Evolutionary conservation across 2,329 filamentous ascomycete species (phyloP).

Genomic region (Fusarium musae): DNA sequence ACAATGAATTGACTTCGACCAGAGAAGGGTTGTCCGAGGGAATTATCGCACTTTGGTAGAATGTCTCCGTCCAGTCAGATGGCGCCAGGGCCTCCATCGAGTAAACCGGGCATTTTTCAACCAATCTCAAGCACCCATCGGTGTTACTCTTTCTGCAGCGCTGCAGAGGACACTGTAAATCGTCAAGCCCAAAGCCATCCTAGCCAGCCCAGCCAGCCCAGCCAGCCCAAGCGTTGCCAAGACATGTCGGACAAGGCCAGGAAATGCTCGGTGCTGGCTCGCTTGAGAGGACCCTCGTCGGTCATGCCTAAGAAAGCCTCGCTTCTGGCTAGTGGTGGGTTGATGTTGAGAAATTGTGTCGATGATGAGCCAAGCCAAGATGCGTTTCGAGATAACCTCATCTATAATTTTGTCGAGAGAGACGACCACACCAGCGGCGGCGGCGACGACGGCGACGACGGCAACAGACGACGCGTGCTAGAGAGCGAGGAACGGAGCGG

Average conservation of each 20-base stretch:
- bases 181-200: constrained; percentile 24
- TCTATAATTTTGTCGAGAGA: constrained; percentile 20
- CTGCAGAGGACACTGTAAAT: constrained; percentile 27
- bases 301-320: constrained; percentile 6
- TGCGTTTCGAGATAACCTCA: constrained; percentile 33
- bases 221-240: constrained; percentile 40
- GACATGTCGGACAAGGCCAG: constrained; percentile 31
- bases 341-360: constrained; percentile 32
- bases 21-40: constrained; percentile 7
- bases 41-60: constrained; percentile 9
- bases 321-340: constrained; percentile 15
- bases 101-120: constrained; percentile 30
- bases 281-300: constrained; percentile 21
- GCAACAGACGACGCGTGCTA: constrained; percentile 9
- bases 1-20: constrained; percentile 9
- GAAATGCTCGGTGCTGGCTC: constrained; percentile 32
- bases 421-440: constrained; percentile 11
- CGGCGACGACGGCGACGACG: background rate
- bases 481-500: constrained; percentile 24
- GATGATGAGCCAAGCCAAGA: constrained; percentile 31
- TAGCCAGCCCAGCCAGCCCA: constrained; percentile 29
- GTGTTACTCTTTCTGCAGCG: constrained; percentile 22
- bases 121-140: constrained; percentile 29
- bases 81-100: constrained; percentile 15
- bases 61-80: constrained; percentile 8